phyloP scores from a whole-genome alignment of 768 basidiomycete genomes.

The Suillus subalutaceus region DNA sequence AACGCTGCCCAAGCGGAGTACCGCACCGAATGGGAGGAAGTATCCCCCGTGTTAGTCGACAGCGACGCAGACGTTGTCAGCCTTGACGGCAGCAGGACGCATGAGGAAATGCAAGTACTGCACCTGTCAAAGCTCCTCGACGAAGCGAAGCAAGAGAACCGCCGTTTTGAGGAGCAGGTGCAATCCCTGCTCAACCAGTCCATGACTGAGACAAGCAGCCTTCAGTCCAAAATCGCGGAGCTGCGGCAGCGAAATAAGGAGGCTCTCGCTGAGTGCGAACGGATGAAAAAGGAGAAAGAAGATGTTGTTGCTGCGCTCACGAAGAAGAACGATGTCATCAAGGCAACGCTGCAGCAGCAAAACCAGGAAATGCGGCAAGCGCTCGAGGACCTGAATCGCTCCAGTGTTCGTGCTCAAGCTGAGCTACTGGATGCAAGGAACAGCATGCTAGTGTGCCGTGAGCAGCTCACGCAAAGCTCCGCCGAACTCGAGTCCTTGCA shows the following conservation, averaged over 20 bases:
- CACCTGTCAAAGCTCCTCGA: slow-evolving; percentile 6
- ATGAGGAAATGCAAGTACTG: slow-evolving; percentile 1
- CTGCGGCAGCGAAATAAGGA: slow-evolving; percentile 6
- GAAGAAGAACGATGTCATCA: slow-evolving; percentile 27
- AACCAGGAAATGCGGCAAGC: slow-evolving; percentile 19
- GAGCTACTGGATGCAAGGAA: slow-evolving; percentile 26
- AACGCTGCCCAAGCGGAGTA: neutral
- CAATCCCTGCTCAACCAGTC: slow-evolving; percentile 9
- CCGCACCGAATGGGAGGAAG: slow-evolving; percentile 7
- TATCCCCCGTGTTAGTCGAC: slow-evolving; percentile 7
- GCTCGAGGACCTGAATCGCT: slow-evolving; percentile 29
- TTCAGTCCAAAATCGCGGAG: slow-evolving; percentile 5
- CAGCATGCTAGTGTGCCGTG: slow-evolving; percentile 21
- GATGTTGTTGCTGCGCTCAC: slow-evolving; percentile 15
- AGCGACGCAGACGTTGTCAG: slow-evolving; percentile 13
- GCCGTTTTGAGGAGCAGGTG: slow-evolving; percentile 7
- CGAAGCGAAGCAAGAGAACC: slow-evolving; percentile 8
- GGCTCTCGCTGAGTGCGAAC: slow-evolving; percentile 15
- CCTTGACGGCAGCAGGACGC: slow-evolving; percentile 4
- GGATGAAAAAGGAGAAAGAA: slow-evolving; percentile 24
- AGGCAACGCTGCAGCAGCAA: slow-evolving; percentile 18
- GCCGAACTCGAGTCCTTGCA: slow-evolving; percentile 23
- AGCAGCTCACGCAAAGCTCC: slow-evolving; percentile 21
- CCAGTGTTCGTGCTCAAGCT: slow-evolving; percentile 21
- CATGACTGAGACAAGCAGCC: slow-evolving; percentile 11